Evolutionary conservation across 768 basidiomycete genomes (phyloP).

Genomic region (Tylopilus plumbeoviolaceoides): DNA sequence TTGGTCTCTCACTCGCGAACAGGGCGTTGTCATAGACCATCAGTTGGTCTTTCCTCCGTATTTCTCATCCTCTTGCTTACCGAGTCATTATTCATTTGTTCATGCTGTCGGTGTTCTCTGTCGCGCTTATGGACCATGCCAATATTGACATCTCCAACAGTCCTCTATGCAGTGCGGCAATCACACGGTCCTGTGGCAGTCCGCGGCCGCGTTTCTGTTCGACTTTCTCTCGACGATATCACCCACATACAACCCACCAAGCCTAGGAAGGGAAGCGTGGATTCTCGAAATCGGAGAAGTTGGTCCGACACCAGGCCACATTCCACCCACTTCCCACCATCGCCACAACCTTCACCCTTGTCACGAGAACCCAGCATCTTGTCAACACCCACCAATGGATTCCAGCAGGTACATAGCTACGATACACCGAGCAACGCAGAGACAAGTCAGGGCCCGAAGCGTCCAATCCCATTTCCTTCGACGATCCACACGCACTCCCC

Average conservation of each 20-base stretch:
- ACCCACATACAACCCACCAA: conserved; percentile 14
- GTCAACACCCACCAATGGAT: neutral
- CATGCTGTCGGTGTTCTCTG: conserved; percentile 47
- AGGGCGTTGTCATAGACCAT: conserved; percentile 48
- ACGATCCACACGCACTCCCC: neutral
- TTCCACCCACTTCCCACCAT: neutral
- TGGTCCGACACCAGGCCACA: conserved; percentile 46
- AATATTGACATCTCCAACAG: conserved; percentile 30
- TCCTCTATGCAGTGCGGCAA: conserved; percentile 53
- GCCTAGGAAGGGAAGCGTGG: conserved; percentile 1
- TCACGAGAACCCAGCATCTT: conserved; percentile 6
- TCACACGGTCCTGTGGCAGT: conserved; percentile 46
- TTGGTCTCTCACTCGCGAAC: neutral
- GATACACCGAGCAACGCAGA: neutral
- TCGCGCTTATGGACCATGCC: neutral
- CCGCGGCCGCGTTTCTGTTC: conserved; percentile 53
- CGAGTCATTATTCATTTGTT: conserved; percentile 55
- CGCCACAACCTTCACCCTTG: neutral
- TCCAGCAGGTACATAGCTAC: neutral
- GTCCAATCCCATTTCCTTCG: conserved; percentile 5
- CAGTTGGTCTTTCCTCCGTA: conserved; percentile 32
- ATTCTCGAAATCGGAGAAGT: conserved; percentile 17
- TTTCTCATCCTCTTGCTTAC: conserved; percentile 47
- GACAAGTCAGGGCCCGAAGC: neutral
- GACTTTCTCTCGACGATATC: conserved; percentile 42